Evolutionary conservation across 2,329 filamentous ascomycete genomes (phyloP), one percentile per base, ranked within the genome.

Genomic region (Neurospora sp.): DNA sequence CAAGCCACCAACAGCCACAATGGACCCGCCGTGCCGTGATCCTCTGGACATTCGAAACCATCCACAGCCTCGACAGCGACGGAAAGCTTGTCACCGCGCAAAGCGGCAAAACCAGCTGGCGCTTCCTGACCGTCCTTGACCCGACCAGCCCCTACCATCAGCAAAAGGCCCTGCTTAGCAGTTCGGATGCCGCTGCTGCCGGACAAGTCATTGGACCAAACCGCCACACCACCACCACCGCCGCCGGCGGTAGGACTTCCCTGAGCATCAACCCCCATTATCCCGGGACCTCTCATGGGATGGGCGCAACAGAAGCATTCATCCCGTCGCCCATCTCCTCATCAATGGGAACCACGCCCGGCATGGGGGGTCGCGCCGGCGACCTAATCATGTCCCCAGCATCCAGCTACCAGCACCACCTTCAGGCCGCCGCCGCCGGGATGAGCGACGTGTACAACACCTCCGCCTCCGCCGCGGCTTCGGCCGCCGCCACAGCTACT

Each of bases 21-120:
- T 89, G 87, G 85, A 83, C 81, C 10, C 84, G 87, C n/a, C 85
- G 87, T 67, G 84, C 82, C 40, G 84, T 89, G 70, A 82, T 90
- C 69, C 82, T 90, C 43, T 90, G 88, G 88, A 87, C 87, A 2
- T 90, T 90, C 77, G 83, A 78, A 79, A 86, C 82, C 73, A 80
- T 86, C 37, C 81, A 83, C 74, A 78, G 77, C 70, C 73, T 79
- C 67, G 79, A 71, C 8, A 15, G 11, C 15, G 52, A 84, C 73
- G 78, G 79, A 46, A 80, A 81, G 73, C 77, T 81, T 37, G 80
- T 83, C 38, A 84, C 83, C 70, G 84, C 85, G 70, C 82, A 83
- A 3, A 82, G 84, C 1, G 85, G 84, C 17, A 87, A 68, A 62
- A 75, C 87, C 1, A 84, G 83, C 43, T 90, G 88, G 88, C 82